A percentile compares a stretch with the other conserved stretches of the same genome.
These are phyloP conservation scores for Metschnikowia colocasiae DNA, from an alignment of 805 yeast genomes.

Conservation along the genomic window DNA sequence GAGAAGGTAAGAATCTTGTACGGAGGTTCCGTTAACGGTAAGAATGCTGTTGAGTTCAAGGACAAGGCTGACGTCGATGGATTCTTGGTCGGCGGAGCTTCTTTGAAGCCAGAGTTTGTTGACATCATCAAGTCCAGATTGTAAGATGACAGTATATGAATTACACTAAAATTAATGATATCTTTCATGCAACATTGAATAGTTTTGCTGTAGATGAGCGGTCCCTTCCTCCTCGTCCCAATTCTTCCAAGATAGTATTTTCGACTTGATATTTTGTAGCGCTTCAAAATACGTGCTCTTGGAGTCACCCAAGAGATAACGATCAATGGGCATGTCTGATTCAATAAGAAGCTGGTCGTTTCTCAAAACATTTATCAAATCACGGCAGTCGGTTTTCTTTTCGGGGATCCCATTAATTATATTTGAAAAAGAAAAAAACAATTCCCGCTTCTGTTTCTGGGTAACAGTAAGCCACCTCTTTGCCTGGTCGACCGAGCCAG, in stretches of 20 bases:
- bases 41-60: conserved; percentile 85
- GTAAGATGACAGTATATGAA: conserved; percentile 30
- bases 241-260: conserved; percentile 1
- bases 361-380: conserved; percentile 18
- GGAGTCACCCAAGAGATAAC: conserved; percentile 9
- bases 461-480: conserved; percentile 41
- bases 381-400: conserved; percentile 21
- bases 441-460: conserved; percentile 21
- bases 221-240: background rate
- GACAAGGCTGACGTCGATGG: conserved; percentile 95
- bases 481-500: conserved; percentile 76
- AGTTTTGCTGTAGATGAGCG: background rate
- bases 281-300: conserved; percentile 7
- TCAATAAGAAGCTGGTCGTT: conserved; percentile 31
- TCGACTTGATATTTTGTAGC: conserved; percentile 6
- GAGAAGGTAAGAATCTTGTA: conserved; percentile 82
- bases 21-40: conserved; percentile 98
- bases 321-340: conserved; percentile 36
- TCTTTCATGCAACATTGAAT: background rate
- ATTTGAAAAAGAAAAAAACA: conserved; percentile 54
- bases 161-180: background rate
- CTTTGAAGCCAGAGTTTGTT: conserved; percentile 95
- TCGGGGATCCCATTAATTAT: conserved; percentile 43
- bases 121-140: conserved; percentile 91
- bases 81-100: conserved; percentile 99